Conservation (phyloP, 768 basidiomycete genomes). For the Pleurotus ostreatus region DNA sequence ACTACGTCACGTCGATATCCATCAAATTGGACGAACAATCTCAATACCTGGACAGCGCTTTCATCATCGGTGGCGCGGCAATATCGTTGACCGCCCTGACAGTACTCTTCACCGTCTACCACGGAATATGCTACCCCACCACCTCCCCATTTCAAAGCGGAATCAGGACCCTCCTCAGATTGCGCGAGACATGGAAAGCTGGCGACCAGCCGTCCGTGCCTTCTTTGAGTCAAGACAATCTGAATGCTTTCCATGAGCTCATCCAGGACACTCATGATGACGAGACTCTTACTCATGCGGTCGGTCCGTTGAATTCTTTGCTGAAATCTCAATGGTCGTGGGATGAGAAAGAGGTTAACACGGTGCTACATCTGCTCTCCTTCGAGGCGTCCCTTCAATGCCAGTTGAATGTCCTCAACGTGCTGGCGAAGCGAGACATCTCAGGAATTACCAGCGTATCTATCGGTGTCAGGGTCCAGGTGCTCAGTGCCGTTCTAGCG, state of each 20-base stretch:
- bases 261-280: conserved; percentile 14
- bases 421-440: neutral
- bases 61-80: neutral
- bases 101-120: neutral
- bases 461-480: neutral
- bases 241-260: conserved; percentile 10
- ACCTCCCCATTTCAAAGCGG: conserved; percentile 9
- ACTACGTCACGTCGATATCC: conserved; percentile 10
- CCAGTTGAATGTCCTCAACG: neutral
- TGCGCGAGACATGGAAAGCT: no score
- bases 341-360: conserved; percentile 1
- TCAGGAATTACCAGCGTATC: neutral
- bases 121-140: conserved; percentile 3
- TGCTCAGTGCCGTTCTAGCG: conserved; percentile 1
- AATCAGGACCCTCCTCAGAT: neutral
- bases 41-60: neutral
- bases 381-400: conserved; percentile 2
- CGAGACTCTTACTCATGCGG: conserved; percentile 11
- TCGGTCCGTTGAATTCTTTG: neutral
- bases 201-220: neutral
- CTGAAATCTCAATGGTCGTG: conserved; percentile 5
- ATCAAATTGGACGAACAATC: neutral
- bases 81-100: neutral
- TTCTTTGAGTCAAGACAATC: conserved; percentile 4
- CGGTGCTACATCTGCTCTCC: neutral